These are phyloP conservation scores for Rosa chinensis DNA, from an alignment of 306 rosid species.

Conservation along the genomic window DNA sequence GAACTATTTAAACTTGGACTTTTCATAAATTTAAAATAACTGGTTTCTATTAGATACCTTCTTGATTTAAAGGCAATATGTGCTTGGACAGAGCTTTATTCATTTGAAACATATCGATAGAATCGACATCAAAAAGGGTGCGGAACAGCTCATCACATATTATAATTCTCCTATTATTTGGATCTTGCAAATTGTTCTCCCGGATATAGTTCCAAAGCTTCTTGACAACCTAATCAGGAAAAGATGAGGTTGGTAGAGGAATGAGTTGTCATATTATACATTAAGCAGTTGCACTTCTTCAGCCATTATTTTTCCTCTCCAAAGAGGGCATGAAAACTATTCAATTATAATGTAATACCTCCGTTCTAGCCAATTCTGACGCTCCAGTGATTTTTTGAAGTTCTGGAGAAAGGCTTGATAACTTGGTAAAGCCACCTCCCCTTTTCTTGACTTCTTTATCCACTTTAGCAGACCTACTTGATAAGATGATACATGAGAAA, in stretches of 20 bases:
- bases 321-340: neutral
- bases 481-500: constrained; percentile 14
- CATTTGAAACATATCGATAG: constrained; percentile 46
- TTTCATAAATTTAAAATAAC: neutral
- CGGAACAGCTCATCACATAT: constrained; percentile 34
- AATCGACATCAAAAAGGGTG: constrained; percentile 32
- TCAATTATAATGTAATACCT: constrained; percentile 19
- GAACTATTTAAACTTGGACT: neutral
- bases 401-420: constrained; percentile 44
- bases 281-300: neutral
- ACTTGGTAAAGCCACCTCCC: constrained; percentile 34
- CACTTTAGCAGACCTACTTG: constrained; percentile 23
- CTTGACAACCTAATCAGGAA: constrained; percentile 41
- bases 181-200: constrained; percentile 40
- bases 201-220: constrained; percentile 38
- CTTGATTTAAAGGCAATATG: constrained; percentile 32
- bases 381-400: constrained; percentile 38
- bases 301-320: neutral
- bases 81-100: constrained; percentile 37
- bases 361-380: constrained; percentile 42
- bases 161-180: constrained; percentile 32
- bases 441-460: constrained; percentile 30
- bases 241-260: neutral
- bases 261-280: neutral
- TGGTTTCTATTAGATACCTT: constrained; percentile 7